phyloP scores from a whole-genome alignment of 192 early-diverging fungal species.

The Backusella tuberculispora region DNA sequence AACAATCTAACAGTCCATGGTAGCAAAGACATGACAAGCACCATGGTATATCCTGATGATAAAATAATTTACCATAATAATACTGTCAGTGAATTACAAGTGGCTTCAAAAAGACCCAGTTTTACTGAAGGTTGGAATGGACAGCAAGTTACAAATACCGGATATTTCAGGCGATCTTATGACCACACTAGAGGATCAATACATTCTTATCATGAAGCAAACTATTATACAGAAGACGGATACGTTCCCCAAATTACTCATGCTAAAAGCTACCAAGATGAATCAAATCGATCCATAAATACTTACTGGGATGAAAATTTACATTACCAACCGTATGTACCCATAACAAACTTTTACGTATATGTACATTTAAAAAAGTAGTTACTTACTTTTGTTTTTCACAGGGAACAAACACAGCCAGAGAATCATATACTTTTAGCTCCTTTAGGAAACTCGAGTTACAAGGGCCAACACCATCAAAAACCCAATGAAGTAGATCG shows the following conservation, averaged over 20 bases:
- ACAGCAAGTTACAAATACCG: background rate
- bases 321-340: background rate
- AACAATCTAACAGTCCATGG: background rate
- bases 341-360: too few relatives aligned
- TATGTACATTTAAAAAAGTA: background rate
- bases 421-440: slow-evolving; percentile 10
- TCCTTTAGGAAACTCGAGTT: slow-evolving; percentile 10
- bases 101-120: background rate
- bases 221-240: slow-evolving; percentile 6
- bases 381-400: background rate
- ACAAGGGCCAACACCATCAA: slow-evolving; percentile 9
- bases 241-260: background rate
- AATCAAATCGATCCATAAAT: background rate
- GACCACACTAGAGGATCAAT: background rate
- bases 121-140: slow-evolving; percentile 7
- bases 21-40: background rate
- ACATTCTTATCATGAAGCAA: background rate
- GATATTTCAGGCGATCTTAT: slow-evolving; percentile 8
- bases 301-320: background rate
- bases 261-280: background rate
- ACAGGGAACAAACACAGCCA: slow-evolving; percentile 9
- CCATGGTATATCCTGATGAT: slow-evolving; percentile 1
- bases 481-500: slow-evolving; percentile 1
- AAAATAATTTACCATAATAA: background rate
- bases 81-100: background rate